Evolutionary conservation across 306 rosid species (phyloP), one percentile per base, ranked within the genome.

Genomic region (Clitoria ternatea): DNA sequence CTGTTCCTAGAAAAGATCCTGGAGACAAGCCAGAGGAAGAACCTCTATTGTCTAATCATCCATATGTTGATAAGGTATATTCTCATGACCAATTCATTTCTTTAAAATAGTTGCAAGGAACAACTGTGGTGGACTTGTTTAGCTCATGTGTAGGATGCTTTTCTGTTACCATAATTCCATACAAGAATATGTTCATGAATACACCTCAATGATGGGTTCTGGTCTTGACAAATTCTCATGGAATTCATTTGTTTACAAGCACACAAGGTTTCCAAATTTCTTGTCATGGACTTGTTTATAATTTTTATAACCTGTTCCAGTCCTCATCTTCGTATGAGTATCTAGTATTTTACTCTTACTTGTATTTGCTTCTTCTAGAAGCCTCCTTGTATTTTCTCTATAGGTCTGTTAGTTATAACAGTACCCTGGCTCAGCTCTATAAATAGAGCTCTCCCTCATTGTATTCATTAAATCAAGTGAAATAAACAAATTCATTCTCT

Each of bases 21-120:
- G 86, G 80, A 75, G 92, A 85, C 83, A 94, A 83, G 42, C 99
- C 97, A 37, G 96, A 61, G 66, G 97, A 94, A 76, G 99, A 87
- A 77, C 78, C 88, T 75, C 66, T 94, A 52, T 23, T 90, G 87
- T 94, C 99, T 66, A 82, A 94, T 73, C 99, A 94, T 79, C 97
- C 97, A 60, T 94, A 85, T 7, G 99, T 90, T 61, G 95, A 91
- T 5, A 89, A 87, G 97, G 99, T 88, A 64, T 44, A 56, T 76
- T 70, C 29, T 63, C 57, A 1, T 56, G 39, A 39, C 27, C 33
- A 36, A 72, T 44, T 66, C n/a, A 71, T 45, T 49, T 54, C 60
- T 66, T 62, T 30, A 26, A 73, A 67, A 19, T 39, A 36, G 62
- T 36, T 44, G 37, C 70, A 39, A 66, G 79, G 73, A 32, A 45